Conservation (phyloP, 2,329 filamentous ascomycete genomes). For the Monosporascus sp. region DNA sequence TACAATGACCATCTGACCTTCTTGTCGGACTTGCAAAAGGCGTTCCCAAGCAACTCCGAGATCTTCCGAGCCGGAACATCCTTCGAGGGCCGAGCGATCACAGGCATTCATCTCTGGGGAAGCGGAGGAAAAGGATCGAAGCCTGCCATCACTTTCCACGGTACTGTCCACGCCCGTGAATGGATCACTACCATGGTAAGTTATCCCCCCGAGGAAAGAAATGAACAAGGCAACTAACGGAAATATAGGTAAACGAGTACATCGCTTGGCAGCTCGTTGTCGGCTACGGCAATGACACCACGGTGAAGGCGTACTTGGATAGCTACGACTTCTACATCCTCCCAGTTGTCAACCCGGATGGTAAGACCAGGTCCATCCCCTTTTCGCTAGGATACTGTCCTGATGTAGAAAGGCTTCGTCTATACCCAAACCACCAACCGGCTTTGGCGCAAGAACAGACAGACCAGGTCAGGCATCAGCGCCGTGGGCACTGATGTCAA, state of each 20-base stretch:
- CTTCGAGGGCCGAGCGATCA: conserved; percentile 45
- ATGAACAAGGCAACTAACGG: background rate
- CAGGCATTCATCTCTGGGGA: conserved; percentile 54
- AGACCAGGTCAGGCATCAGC: conserved; percentile 30
- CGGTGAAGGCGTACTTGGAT: conserved; percentile 40
- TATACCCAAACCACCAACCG: conserved; percentile 45
- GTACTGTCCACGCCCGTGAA: conserved; percentile 48
- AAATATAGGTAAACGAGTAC: conserved; percentile 37
- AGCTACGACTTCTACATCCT: conserved; percentile 55
- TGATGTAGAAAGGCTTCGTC: conserved; percentile 35
- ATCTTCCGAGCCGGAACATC: conserved; percentile 41
- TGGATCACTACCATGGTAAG: conserved; percentile 52
- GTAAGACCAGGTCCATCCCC: conserved; percentile 18
- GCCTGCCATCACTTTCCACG: conserved; percentile 45
- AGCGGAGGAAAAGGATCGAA: conserved; percentile 35
- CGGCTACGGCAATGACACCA: conserved; percentile 33
- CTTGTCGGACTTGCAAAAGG: conserved; percentile 38
- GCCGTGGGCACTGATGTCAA: conserved; percentile 47
- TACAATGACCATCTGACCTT: conserved; percentile 47
- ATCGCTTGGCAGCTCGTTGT: conserved; percentile 40
- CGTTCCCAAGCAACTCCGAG: conserved; percentile 41
- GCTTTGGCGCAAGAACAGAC: conserved; percentile 49
- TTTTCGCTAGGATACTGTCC: background rate
- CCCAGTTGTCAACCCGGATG: conserved; percentile 48
- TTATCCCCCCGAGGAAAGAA: conserved; percentile 34